These are phyloP conservation scores for Phytophthora idaei DNA, from an alignment of 352 stramenopile species.

Conservation along the genomic window DNA sequence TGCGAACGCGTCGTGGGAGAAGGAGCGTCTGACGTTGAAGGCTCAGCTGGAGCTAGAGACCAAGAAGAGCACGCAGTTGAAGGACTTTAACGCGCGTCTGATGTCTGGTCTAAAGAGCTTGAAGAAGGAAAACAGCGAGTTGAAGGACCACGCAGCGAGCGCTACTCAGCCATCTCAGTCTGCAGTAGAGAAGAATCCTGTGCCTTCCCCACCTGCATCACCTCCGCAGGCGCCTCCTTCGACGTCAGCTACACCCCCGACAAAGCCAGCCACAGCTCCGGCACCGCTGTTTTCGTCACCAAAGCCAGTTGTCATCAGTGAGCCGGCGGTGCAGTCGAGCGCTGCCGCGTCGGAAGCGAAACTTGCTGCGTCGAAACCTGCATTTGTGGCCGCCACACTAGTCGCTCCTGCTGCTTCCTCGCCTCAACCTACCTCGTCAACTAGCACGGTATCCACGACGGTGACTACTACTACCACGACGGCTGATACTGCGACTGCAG, in stretches of 20 bases:
- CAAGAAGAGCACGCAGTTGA: slow-evolving; percentile 71
- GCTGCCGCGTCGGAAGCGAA: slow-evolving; percentile 22
- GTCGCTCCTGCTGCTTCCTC: slow-evolving; percentile 14
- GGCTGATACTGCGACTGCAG: slow-evolving; percentile 5
- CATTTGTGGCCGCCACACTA: slow-evolving; percentile 4
- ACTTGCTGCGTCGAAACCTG: slow-evolving; percentile 18
- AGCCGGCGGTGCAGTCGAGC: slow-evolving; percentile 19
- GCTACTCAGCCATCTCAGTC: slow-evolving; percentile 19
- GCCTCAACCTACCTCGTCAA: slow-evolving; percentile 19
- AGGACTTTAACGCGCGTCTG: slow-evolving; percentile 75
- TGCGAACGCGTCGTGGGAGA: slow-evolving; percentile 51
- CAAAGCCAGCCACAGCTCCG: slow-evolving; percentile 23
- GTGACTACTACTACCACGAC: slow-evolving; percentile 25
- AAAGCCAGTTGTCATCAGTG: slow-evolving; percentile 20
- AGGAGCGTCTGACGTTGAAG: slow-evolving; percentile 63
- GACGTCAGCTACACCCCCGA: slow-evolving; percentile 16
- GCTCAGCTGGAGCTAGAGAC: slow-evolving; percentile 65
- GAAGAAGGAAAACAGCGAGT: slow-evolving; percentile 79
- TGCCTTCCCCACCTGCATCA: slow-evolving; percentile 24
- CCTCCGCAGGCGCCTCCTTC: slow-evolving; percentile 21
- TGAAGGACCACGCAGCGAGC: slow-evolving; percentile 56
- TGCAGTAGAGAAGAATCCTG: slow-evolving; percentile 23
- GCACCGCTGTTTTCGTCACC: slow-evolving; percentile 29
- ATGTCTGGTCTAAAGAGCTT: slow-evolving; percentile 72
- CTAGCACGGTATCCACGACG: slow-evolving; percentile 17